Conservation (phyloP, 1,284 basidiomycete species). For the Moesziomyces antarcticus region DNA sequence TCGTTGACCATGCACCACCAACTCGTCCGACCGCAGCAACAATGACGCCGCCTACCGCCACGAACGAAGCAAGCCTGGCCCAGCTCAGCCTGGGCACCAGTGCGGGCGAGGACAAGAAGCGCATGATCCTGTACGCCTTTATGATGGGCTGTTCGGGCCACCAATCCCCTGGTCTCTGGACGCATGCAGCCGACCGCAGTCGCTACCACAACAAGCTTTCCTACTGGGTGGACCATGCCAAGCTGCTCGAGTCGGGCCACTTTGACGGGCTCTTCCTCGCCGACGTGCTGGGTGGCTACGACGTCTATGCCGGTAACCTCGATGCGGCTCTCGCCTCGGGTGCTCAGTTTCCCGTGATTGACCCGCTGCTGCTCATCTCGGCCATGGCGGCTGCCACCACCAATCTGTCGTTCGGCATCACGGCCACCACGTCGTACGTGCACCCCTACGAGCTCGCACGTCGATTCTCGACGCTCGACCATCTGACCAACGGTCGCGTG, state of each 20-base stretch:
- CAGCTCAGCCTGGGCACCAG: conserved; percentile 8
- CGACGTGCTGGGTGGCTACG: conserved; percentile 64
- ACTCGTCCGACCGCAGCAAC: not conserved
- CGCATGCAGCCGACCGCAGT: conserved; percentile 52
- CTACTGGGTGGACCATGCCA: conserved; percentile 62
- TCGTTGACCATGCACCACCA: not conserved
- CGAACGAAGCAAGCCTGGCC: conserved; percentile 7
- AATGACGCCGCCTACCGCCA: conserved; percentile 23
- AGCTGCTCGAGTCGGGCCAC: conserved; percentile 55
- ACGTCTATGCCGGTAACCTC: conserved; percentile 53
- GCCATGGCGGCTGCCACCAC: conserved; percentile 60
- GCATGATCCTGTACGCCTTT: conserved; percentile 53
- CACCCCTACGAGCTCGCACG: conserved; percentile 67
- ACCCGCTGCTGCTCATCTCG: conserved; percentile 54
- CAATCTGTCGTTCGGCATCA: conserved; percentile 61
- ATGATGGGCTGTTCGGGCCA: conserved; percentile 62
- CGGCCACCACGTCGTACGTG: conserved; percentile 63
- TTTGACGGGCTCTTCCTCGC: conserved; percentile 64
- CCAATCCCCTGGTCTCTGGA: conserved; percentile 58
- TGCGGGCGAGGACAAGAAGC: conserved; percentile 3
- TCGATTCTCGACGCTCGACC: conserved; percentile 67
- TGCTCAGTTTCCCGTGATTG: conserved; percentile 63
- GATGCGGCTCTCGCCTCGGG: conserved; percentile 57
- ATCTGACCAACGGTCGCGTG: conserved; percentile 68
- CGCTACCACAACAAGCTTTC: conserved; percentile 56